Conservation (phyloP, 208 protist genomes). For the Wallacemonas sp. region DNA sequence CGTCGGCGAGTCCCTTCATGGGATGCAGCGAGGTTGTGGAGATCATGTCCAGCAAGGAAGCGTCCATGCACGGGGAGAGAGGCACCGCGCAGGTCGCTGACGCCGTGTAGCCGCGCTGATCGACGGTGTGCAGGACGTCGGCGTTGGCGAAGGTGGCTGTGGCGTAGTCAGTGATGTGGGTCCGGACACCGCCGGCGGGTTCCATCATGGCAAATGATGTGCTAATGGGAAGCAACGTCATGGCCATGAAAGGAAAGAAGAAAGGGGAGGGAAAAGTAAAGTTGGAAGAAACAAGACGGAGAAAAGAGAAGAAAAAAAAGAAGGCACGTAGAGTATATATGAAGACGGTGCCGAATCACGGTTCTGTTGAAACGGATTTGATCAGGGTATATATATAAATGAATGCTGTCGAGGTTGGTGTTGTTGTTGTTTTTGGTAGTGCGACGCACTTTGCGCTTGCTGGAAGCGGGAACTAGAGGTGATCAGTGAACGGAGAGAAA, state of each 20-base stretch:
- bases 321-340: background rate
- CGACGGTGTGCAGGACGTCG: background rate
- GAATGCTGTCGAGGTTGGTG: too few relatives aligned
- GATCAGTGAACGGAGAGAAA: too few relatives aligned
- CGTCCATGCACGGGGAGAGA: slow-evolving; percentile 3
- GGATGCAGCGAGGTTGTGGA: slow-evolving; percentile 15
- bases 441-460: too few relatives aligned
- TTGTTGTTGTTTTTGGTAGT: background rate
- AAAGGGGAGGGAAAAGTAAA: background rate
- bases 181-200: background rate
- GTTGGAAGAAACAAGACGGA: background rate
- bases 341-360: too few relatives aligned
- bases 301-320: background rate
- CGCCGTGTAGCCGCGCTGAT: background rate
- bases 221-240: too few relatives aligned
- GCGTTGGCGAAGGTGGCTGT: background rate
- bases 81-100: background rate
- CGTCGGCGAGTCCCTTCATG: background rate
- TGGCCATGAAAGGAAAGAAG: background rate
- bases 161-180: slow-evolving; percentile 5
- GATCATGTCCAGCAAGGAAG: background rate
- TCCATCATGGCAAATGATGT: background rate
- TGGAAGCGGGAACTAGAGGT: too few relatives aligned
- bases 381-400: too few relatives aligned
- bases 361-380: too few relatives aligned